Conservation (phyloP, 148 eudicot genomes). For the Rhododendron ferrugineum region DNA sequence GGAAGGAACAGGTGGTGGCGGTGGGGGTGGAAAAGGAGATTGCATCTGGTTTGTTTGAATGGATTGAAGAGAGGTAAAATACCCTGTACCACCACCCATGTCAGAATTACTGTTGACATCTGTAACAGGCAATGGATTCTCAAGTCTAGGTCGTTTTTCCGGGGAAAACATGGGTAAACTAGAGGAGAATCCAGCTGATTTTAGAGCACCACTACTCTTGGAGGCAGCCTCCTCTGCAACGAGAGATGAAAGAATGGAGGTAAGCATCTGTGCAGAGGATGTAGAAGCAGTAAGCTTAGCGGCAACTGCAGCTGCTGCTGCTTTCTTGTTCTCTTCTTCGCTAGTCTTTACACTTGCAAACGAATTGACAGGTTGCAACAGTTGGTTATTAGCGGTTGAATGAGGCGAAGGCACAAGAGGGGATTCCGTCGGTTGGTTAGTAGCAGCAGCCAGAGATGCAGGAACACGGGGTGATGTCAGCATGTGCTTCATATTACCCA, state of each 20-base stretch:
- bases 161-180: constrained; percentile 36
- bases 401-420: constrained; percentile 19
- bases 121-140: constrained; percentile 26
- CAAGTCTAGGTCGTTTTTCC: constrained; percentile 59
- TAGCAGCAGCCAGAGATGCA: constrained; percentile 18
- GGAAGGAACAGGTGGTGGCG: constrained; percentile 33
- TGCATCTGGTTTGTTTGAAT: constrained; percentile 28
- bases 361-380: constrained; percentile 33
- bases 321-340: constrained; percentile 76
- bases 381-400: constrained; percentile 19
- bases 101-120: constrained; percentile 36
- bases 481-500: constrained; percentile 38
- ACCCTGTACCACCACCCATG: constrained; percentile 29
- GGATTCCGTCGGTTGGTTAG: constrained; percentile 23
- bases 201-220: constrained; percentile 29
- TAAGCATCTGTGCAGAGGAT: constrained; percentile 89
- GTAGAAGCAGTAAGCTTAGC: constrained; percentile 91
- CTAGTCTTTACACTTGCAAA: constrained; percentile 32
- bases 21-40: constrained; percentile 44
- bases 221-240: constrained; percentile 89
- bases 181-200: constrained; percentile 29
- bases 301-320: constrained; percentile 90
- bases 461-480: constrained; percentile 29
- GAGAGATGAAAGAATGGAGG: constrained; percentile 83
- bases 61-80: constrained; percentile 29